Percentiles rank a stretch among this genome's conserved stretches.
Evolutionary conservation across 108 stramenopile species (phyloP).

Genomic region (Conticribra guillardii): DNA sequence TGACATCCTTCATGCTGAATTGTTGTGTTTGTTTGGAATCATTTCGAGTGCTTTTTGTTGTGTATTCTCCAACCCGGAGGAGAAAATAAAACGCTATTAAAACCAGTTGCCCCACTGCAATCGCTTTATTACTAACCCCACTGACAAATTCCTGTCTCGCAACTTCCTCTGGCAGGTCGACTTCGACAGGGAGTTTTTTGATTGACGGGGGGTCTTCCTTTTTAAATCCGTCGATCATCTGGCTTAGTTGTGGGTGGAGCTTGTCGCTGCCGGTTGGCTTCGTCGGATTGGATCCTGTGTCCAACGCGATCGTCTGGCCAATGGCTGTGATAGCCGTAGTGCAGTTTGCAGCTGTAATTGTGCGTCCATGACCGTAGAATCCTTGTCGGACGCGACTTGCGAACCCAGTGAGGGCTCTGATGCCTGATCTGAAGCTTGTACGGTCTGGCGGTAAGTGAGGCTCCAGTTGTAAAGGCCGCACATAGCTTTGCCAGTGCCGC

Average conservation of each 20-base stretch:
- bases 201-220: slow-evolving; percentile 1
- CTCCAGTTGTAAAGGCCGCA: slow-evolving; percentile 8
- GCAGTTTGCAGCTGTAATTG: slow-evolving; percentile 7
- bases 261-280: neutral
- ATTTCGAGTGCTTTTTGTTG: neutral
- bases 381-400: neutral
- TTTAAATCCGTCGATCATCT: slow-evolving; percentile 10
- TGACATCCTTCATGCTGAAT: slow-evolving; percentile 7
- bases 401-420: neutral
- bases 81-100: slow-evolving; percentile 20
- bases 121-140: neutral
- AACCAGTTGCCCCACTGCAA: slow-evolving; percentile 1
- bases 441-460: slow-evolving; percentile 1
- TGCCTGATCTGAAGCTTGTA: neutral
- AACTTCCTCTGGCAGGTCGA: slow-evolving; percentile 8
- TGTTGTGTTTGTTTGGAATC: slow-evolving; percentile 1
- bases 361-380: neutral
- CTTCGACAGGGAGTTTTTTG: slow-evolving; percentile 17
- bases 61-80: slow-evolving; percentile 12
- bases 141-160: neutral
- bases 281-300: neutral
- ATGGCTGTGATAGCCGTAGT: slow-evolving; percentile 11
- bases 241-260: neutral
- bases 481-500: neutral
- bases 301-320: slow-evolving; percentile 19